These are phyloP conservation scores for Gnaphalium uliginosum DNA, from an alignment of 129 eudicot genomes.

Conservation along the genomic window DNA sequence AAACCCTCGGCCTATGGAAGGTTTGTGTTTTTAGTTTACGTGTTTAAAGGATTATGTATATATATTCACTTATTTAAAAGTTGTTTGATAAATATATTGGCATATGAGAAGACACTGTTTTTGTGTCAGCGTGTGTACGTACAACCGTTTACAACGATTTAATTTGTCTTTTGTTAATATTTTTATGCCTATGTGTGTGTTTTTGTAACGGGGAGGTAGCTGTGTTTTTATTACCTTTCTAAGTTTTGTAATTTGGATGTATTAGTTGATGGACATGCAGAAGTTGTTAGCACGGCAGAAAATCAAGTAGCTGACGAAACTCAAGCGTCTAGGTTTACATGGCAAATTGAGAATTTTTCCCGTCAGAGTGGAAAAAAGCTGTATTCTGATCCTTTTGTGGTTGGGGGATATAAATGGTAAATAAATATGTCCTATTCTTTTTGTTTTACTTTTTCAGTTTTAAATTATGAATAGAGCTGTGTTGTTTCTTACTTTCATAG, in stretches of 20 bases:
- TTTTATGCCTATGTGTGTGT: background rate
- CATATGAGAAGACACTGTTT: background rate
- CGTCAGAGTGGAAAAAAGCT: constrained; percentile 66
- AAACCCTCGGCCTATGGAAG: constrained; percentile 78
- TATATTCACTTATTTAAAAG: background rate
- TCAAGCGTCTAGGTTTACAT: constrained; percentile 70
- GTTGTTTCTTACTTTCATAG: constrained; percentile 17
- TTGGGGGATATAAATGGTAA: constrained; percentile 91
- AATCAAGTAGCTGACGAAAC: constrained; percentile 78
- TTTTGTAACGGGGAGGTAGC: constrained; percentile 1
- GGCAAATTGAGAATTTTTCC: constrained; percentile 77
- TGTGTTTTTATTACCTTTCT: constrained; percentile 2
- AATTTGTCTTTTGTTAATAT: background rate
- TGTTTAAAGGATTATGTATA: constrained; percentile 8
- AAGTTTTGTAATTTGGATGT: constrained; percentile 18
- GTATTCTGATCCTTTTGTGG: constrained; percentile 73
- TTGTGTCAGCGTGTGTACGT: constrained; percentile 16
- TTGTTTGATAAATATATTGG: background rate
- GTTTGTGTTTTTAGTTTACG: constrained; percentile 35
- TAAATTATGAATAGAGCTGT: too few species aligned
- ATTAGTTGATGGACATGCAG: constrained; percentile 53
- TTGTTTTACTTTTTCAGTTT: too few species aligned
- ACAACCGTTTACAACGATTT: background rate
- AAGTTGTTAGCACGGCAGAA: constrained; percentile 57
- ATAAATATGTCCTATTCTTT: background rate